phyloP scores from a whole-genome alignment of 2,329 filamentous ascomycete genomes.

The Cadophora sp. region DNA sequence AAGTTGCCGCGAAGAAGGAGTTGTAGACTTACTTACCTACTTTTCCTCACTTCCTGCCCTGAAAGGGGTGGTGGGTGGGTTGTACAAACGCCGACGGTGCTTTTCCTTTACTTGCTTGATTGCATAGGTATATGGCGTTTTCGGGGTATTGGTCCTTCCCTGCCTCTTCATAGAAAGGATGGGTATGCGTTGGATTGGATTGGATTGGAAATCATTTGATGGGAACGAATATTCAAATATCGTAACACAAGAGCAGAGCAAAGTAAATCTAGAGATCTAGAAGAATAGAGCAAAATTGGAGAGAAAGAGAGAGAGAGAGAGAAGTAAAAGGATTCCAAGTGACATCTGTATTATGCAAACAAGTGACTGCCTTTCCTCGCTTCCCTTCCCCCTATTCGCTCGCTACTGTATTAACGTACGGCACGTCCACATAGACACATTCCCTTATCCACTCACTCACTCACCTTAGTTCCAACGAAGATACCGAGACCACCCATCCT shows the following conservation, averaged over 20 bases:
- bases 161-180: background rate
- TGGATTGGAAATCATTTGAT: background rate
- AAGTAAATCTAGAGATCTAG: background rate
- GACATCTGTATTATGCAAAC: too few relatives aligned
- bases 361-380: too few relatives aligned
- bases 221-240: background rate
- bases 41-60: background rate
- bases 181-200: background rate
- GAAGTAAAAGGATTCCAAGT: too few relatives aligned
- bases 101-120: background rate
- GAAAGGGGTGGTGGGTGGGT: background rate
- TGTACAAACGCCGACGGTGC: background rate
- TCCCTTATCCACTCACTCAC: too few relatives aligned
- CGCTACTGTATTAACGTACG: too few relatives aligned
- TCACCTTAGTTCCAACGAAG: too few relatives aligned
- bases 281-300: too few relatives aligned
- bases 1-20: constrained; percentile 38
- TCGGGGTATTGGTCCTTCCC: background rate
- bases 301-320: too few relatives aligned
- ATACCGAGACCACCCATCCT: too few relatives aligned
- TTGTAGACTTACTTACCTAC: constrained; percentile 22
- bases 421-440: too few relatives aligned
- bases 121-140: background rate
- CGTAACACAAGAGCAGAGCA: too few relatives aligned
- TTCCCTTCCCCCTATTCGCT: background rate